A percentile compares a stretch with the other conserved stretches of the same genome.
Evolutionary conservation across 2,329 filamentous ascomycete species (phyloP).

Genomic region (Cladosporium sp.): DNA sequence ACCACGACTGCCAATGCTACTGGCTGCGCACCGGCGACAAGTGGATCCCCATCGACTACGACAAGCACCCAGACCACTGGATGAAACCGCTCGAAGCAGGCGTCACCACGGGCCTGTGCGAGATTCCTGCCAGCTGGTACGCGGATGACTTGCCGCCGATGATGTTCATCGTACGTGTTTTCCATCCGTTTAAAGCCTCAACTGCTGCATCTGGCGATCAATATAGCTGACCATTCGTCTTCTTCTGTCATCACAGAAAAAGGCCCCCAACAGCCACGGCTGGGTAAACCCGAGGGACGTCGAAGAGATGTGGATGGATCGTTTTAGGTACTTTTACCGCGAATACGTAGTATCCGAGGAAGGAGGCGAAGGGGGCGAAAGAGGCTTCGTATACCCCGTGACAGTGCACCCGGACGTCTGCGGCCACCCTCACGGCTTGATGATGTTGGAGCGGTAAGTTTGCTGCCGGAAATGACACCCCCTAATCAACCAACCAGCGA

Average conservation of each 20-base stretch:
- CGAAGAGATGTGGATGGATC: conserved; percentile 65
- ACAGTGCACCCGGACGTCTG: conserved; percentile 75
- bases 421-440: conserved; percentile 68
- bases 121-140: conserved; percentile 68
- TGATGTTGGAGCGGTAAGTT: conserved; percentile 66
- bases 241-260: not conserved
- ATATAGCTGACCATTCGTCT: not conserved
- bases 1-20: conserved; percentile 66
- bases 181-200: no score
- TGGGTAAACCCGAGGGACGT: conserved; percentile 58
- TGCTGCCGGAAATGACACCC: no score
- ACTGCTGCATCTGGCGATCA: not conserved
- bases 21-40: conserved; percentile 63
- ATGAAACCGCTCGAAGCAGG: conserved; percentile 66
- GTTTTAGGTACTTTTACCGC: conserved; percentile 73
- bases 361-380: conserved; percentile 63
- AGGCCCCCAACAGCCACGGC: conserved; percentile 63
- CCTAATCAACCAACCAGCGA: no score
- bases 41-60: conserved; percentile 70
- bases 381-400: conserved; percentile 71
- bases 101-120: conserved; percentile 62
- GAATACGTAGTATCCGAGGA: not conserved
- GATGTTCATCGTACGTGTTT: conserved; percentile 60
- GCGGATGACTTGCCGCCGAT: conserved; percentile 62
- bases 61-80: conserved; percentile 61